Conservation (phyloP, 2,329 filamentous ascomycete species). For the Trichoderma sp. region DNA sequence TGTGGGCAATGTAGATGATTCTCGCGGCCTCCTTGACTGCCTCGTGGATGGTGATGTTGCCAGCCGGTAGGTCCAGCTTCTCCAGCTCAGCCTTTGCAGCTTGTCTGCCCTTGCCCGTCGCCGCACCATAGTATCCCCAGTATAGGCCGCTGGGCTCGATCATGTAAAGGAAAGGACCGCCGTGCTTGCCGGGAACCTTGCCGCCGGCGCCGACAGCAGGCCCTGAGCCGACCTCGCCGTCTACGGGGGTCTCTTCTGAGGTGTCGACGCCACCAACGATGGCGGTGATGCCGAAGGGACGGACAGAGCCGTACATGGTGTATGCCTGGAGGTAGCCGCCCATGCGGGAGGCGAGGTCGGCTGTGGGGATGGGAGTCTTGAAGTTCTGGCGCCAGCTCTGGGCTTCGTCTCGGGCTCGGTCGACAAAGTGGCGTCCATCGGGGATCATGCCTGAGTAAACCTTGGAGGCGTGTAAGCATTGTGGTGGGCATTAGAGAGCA, state of each 20-base stretch:
- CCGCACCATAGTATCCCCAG: slow-evolving; percentile 99
- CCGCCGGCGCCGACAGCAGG: slow-evolving; percentile 80
- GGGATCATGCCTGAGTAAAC: slow-evolving; percentile 93
- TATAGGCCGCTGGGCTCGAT: slow-evolving; percentile 96
- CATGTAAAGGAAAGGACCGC: slow-evolving; percentile 96
- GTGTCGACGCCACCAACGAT: slow-evolving; percentile 94
- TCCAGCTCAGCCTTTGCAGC: slow-evolving; percentile 97
- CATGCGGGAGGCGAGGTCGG: slow-evolving; percentile 87
- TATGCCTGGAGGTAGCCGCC: slow-evolving; percentile 96
- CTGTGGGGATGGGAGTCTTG: slow-evolving; percentile 89
- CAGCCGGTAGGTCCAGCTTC: slow-evolving; percentile 86
- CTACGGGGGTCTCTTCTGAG: slow-evolving; percentile 79
- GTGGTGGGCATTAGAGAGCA: background rate
- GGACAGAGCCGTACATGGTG: slow-evolving; percentile 94
- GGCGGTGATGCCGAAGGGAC: slow-evolving; percentile 93
- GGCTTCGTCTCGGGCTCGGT: slow-evolving; percentile 91
- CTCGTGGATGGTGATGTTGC: slow-evolving; percentile 75
- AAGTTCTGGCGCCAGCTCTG: slow-evolving; percentile 88
- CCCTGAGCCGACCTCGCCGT: slow-evolving; percentile 85
- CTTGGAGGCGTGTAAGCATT: slow-evolving; percentile 47
- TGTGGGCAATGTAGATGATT: slow-evolving; percentile 96
- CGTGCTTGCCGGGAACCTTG: slow-evolving; percentile 73
- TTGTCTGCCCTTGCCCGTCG: slow-evolving; percentile 95
- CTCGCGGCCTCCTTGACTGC: slow-evolving; percentile 94
- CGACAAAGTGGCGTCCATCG: slow-evolving; percentile 92